phyloP scores from a whole-genome alignment of 202 grass and related monocot species.

The Cymbopogon flexuosus region DNA sequence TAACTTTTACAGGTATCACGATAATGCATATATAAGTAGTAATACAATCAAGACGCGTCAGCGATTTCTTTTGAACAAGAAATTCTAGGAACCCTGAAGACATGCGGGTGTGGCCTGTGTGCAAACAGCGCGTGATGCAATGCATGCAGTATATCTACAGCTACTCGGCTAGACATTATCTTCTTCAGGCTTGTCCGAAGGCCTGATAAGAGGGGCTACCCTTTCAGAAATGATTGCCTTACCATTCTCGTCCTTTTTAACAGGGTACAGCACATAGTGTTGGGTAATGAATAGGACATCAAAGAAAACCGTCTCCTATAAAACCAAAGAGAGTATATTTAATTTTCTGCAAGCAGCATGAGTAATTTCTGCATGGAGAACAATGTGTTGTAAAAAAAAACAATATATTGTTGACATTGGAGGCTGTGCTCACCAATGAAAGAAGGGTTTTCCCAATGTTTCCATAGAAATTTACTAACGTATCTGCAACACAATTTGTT shows the following conservation, averaged over 20 bases:
- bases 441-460: slow-evolving; percentile 98
- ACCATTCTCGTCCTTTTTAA: slow-evolving; percentile 49
- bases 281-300: slow-evolving; percentile 88
- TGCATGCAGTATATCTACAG: background rate
- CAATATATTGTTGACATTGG: background rate
- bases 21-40: background rate
- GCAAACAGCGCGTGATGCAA: background rate
- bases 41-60: slow-evolving; percentile 26
- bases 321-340: slow-evolving; percentile 27
- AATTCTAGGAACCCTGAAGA: background rate
- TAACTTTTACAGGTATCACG: background rate
- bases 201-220: slow-evolving; percentile 56
- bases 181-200: slow-evolving; percentile 68
- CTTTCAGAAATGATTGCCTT: slow-evolving; percentile 56
- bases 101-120: background rate
- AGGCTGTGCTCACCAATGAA: slow-evolving; percentile 67
- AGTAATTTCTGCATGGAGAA: background rate
- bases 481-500: slow-evolving; percentile 54
- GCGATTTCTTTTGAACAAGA: slow-evolving; percentile 5
- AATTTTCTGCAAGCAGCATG: slow-evolving; percentile 6
- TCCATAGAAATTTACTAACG: slow-evolving; percentile 87
- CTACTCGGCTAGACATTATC: slow-evolving; percentile 41
- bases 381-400: background rate
- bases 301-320: slow-evolving; percentile 83
- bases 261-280: slow-evolving; percentile 81